Evolutionary conservation across 2,329 filamentous ascomycete genomes (phyloP).

Genomic region (Neoscytalidium dimidiatum): DNA sequence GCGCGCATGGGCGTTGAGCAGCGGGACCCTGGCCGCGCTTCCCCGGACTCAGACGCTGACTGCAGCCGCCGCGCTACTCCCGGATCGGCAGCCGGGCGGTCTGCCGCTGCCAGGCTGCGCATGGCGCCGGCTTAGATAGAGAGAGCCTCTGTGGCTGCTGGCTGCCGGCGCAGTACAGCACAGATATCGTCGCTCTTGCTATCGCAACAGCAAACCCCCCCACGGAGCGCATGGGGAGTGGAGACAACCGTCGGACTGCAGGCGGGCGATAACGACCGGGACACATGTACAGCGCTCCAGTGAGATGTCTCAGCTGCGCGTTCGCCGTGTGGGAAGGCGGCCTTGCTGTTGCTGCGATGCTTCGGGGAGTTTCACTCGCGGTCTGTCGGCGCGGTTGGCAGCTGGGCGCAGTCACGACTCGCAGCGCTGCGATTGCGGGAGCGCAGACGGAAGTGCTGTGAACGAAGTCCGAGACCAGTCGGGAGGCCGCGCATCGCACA

Average conservation of each 20-base stretch:
- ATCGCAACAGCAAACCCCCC: too few species aligned
- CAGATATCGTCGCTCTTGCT: too few species aligned
- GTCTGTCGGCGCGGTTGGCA: too few species aligned
- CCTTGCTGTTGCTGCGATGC: too few species aligned
- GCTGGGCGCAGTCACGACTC: too few species aligned
- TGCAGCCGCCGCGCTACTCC: background rate
- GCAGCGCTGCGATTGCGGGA: background rate
- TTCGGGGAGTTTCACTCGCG: too few species aligned
- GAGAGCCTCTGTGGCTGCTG: background rate
- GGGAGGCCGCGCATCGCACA: background rate
- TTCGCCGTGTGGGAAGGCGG: too few species aligned
- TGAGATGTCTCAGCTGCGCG: too few species aligned
- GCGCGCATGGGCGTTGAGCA: slow-evolving; percentile 1
- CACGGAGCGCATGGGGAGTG: too few species aligned
- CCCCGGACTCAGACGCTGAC: background rate
- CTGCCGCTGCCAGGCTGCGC: background rate
- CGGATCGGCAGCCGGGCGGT: slow-evolving; percentile 10
- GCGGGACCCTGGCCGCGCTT: slow-evolving; percentile 5
- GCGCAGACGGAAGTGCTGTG: background rate
- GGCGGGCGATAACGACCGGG: too few species aligned
- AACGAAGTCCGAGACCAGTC: background rate
- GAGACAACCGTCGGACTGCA: too few species aligned
- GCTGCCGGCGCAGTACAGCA: background rate
- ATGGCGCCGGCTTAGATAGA: background rate
- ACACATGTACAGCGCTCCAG: too few species aligned